Conservation (phyloP, 2,329 filamentous ascomycete species). For the Fusarium scirpi region DNA sequence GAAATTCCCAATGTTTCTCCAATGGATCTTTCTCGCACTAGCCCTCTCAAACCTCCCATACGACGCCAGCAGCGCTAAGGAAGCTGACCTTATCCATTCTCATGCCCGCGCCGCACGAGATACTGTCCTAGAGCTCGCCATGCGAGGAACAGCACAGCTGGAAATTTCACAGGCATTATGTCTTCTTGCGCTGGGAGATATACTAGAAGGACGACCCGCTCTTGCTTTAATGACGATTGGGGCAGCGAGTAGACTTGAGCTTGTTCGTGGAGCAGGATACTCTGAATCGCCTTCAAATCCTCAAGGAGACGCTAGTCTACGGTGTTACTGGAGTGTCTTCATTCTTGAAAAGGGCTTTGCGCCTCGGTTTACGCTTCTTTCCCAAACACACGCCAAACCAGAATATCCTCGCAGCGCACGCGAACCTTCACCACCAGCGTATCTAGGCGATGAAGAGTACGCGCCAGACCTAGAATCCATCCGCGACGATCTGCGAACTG, state of each 20-base stretch:
- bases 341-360: constrained; percentile 40
- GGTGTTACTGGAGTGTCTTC: constrained; percentile 43
- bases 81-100: constrained; percentile 24
- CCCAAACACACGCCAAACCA: constrained; percentile 7
- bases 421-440: constrained; percentile 24
- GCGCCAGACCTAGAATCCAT: constrained; percentile 33
- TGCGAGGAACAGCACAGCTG: constrained; percentile 26
- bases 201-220: constrained; percentile 34
- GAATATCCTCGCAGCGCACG: constrained; percentile 32
- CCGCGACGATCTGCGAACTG: constrained; percentile 22
- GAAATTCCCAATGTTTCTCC: constrained; percentile 20
- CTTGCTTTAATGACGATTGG: constrained; percentile 42
- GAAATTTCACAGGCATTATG: constrained; percentile 32
- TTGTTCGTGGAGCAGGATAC: constrained; percentile 24
- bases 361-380: constrained; percentile 11
- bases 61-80: constrained; percentile 24
- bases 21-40: constrained; percentile 36
- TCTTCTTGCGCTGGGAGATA: constrained; percentile 16
- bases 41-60: constrained; percentile 15
- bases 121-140: constrained; percentile 22
- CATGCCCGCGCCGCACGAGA: constrained; percentile 22
- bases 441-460: constrained; percentile 27
- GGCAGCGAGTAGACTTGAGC: constrained; percentile 31
- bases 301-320: constrained; percentile 20
- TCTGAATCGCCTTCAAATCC: background rate